Percentiles rank a stretch among this genome's conserved stretches.
phyloP scores from a whole-genome alignment of 2,329 filamentous ascomycete genomes.

The Sarocladiaceae sp. region DNA sequence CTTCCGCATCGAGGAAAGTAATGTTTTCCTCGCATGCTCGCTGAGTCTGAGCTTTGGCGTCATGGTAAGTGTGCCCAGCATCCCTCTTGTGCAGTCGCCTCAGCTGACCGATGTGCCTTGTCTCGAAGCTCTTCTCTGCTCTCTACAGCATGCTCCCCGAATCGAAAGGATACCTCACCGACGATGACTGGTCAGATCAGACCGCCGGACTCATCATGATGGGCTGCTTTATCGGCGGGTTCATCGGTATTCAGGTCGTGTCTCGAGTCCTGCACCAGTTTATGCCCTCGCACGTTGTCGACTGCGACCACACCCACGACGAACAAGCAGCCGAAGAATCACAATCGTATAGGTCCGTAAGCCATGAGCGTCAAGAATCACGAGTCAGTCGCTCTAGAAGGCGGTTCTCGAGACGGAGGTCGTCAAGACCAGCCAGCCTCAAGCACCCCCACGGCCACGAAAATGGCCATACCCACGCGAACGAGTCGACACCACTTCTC shows the following conservation, averaged over 20 bases:
- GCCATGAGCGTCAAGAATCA: conserved; percentile 20
- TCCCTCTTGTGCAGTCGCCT: background rate
- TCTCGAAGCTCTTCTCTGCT: conserved; percentile 75
- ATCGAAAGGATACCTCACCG: conserved; percentile 70
- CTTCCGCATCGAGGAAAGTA: conserved; percentile 88
- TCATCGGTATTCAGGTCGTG: conserved; percentile 69
- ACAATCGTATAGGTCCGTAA: conserved; percentile 11
- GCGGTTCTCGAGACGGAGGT: conserved; percentile 21
- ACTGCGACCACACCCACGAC: conserved; percentile 72
- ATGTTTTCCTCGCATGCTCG: conserved; percentile 80
- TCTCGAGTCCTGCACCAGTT: conserved; percentile 69
- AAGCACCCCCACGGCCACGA: conserved; percentile 17
- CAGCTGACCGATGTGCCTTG: background rate
- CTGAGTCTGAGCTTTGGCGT: conserved; percentile 92
- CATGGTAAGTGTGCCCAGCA: conserved; percentile 62
- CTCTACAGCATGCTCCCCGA: conserved; percentile 92
- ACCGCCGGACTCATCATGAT: conserved; percentile 66
- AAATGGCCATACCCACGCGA: conserved; percentile 19
- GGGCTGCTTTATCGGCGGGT: conserved; percentile 65
- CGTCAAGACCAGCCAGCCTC: conserved; percentile 15
- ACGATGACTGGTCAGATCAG: conserved; percentile 63
- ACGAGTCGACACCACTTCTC: conserved; percentile 49
- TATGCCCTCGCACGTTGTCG: conserved; percentile 75
- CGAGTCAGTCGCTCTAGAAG: conserved; percentile 27
- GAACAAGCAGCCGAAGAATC: conserved; percentile 37